Evolutionary conservation across 305 asterid species (phyloP).

Genomic region (Fraxinus angustifolia): DNA sequence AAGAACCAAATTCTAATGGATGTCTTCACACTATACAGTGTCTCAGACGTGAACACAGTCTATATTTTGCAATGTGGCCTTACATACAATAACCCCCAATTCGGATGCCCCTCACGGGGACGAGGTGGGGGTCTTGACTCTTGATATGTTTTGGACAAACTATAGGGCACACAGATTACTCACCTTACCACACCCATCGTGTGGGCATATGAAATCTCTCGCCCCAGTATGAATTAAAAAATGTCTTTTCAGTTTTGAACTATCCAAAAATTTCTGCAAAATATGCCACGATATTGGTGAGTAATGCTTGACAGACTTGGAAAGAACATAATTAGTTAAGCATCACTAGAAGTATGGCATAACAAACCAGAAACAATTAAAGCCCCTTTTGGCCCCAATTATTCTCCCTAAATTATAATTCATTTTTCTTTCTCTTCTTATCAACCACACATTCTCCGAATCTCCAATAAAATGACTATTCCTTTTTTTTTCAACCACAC

Average conservation of each 20-base stretch:
- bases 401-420: no score
- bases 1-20: not conserved
- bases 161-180: slow-evolving; percentile 23
- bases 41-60: not conserved
- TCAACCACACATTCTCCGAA: no score
- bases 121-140: not conserved
- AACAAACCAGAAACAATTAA: not conserved
- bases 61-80: not conserved
- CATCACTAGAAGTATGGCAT: not conserved
- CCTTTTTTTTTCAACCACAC: no score
- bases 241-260: slow-evolving; percentile 95
- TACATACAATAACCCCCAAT: not conserved
- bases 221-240: slow-evolving; percentile 95
- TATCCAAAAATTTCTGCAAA: slow-evolving; percentile 97
- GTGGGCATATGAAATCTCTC: slow-evolving; percentile 89
- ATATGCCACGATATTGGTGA: slow-evolving; percentile 9
- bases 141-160: not conserved
- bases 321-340: not conserved
- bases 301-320: not conserved
- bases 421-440: no score
- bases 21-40: not conserved
- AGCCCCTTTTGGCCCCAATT: not conserved
- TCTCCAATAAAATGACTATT: no score
- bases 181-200: slow-evolving; percentile 99
- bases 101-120: not conserved